phyloP scores from a whole-genome alignment of 2,329 filamentous ascomycete genomes.

The Penicillium decumbens region DNA sequence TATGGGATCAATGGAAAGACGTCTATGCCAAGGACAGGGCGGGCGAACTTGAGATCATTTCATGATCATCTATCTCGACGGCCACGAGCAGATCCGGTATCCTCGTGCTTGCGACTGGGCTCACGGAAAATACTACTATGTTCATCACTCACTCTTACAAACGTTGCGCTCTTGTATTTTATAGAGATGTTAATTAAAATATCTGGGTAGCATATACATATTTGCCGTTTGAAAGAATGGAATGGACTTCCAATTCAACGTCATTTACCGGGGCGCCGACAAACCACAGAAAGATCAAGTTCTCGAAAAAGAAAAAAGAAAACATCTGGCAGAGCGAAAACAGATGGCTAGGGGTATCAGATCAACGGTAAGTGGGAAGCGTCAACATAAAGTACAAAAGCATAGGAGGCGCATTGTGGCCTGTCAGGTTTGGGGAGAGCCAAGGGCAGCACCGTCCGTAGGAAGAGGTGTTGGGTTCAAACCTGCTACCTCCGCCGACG shows the following conservation, averaged over 20 bases:
- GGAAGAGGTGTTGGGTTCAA: slow-evolving; percentile 27
- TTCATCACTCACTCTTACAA: neutral
- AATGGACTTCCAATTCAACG: neutral
- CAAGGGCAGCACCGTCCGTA: slow-evolving; percentile 9
- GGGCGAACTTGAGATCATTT: slow-evolving; percentile 44
- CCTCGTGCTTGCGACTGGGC: neutral
- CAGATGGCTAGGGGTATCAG: slow-evolving; percentile 23
- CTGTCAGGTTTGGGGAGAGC: slow-evolving; percentile 11
- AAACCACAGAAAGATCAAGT: neutral
- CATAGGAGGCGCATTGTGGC: slow-evolving; percentile 9
- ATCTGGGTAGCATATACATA: neutral
- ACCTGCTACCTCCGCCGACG: slow-evolving; percentile 23
- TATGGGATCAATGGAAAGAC: slow-evolving; percentile 48
- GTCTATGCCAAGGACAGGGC: slow-evolving; percentile 42
- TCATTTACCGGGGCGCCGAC: neutral
- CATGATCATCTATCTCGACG: slow-evolving; percentile 20
- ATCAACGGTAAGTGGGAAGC: slow-evolving; percentile 19
- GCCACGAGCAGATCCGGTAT: neutral
- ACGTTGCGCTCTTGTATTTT: neutral
- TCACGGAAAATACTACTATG: neutral
- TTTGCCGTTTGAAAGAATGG: neutral
- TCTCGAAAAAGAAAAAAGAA: neutral
- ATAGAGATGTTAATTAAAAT: neutral
- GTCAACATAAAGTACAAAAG: slow-evolving; percentile 9
- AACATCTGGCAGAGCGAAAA: slow-evolving; percentile 12